Evolutionary conservation across 2,329 filamentous ascomycete genomes (phyloP).

Genomic region (Diaporthe sp.): DNA sequence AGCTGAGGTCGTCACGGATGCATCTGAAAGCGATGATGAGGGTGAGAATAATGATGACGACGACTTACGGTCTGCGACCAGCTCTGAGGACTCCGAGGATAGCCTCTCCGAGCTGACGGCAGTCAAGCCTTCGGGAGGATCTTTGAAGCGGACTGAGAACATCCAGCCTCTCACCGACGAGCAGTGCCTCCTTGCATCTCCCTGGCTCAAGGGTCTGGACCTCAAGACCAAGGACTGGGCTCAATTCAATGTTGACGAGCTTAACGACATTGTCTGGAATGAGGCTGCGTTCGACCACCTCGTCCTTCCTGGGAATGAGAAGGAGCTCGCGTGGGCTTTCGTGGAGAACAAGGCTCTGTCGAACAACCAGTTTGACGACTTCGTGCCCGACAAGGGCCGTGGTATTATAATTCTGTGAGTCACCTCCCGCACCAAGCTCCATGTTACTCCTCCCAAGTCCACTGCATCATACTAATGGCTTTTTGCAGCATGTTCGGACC

Average conservation of each 20-base stretch:
- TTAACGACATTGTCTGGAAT: constrained; percentile 52
- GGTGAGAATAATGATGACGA: constrained; percentile 24
- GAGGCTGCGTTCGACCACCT: constrained; percentile 54
- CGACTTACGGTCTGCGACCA: constrained; percentile 6
- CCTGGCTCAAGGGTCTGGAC: constrained; percentile 56
- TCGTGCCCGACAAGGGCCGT: constrained; percentile 52
- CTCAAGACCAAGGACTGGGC: constrained; percentile 54
- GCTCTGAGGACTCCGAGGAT: neutral
- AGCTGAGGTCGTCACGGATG: constrained; percentile 31
- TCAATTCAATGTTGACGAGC: constrained; percentile 46
- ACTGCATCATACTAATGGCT: neutral
- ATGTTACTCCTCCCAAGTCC: neutral
- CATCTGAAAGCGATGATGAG: constrained; percentile 4
- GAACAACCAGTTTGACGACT: constrained; percentile 51
- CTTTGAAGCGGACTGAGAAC: constrained; percentile 43
- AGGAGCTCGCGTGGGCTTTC: constrained; percentile 56
- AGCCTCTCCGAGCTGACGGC: constrained; percentile 8
- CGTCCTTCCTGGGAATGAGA: constrained; percentile 53
- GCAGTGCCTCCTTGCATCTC: constrained; percentile 52
- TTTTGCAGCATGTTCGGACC: constrained; percentile 49
- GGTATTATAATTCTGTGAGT: constrained; percentile 36
- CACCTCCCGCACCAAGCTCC: accelerated
- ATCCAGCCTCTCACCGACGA: constrained; percentile 51
- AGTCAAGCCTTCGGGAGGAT: constrained; percentile 12
- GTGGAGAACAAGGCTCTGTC: constrained; percentile 52